These are phyloP conservation scores for Auricularia heimuer DNA, from an alignment of 768 basidiomycete genomes.

Conservation along the genomic window DNA sequence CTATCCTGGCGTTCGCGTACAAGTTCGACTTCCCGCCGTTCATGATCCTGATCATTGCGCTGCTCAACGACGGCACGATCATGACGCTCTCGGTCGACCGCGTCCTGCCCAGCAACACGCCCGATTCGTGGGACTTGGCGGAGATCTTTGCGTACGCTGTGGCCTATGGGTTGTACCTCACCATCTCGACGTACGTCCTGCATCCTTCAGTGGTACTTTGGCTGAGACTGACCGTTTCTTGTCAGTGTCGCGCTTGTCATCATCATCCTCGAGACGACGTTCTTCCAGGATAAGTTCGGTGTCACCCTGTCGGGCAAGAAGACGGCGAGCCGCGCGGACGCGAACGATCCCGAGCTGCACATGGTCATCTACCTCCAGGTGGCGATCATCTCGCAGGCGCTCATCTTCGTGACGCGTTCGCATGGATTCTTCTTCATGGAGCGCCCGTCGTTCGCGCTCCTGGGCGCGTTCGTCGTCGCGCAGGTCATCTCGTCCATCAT, in stretches of 20 bases:
- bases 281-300: slow-evolving; percentile 83
- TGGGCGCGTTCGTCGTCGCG: slow-evolving; percentile 85
- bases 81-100: slow-evolving; percentile 97
- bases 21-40: slow-evolving; percentile 99
- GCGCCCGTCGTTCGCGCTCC: slow-evolving; percentile 79
- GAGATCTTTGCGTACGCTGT: slow-evolving; percentile 96
- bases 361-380: slow-evolving; percentile 93
- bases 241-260: slow-evolving; percentile 64
- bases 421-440: slow-evolving; percentile 97
- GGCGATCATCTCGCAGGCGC: slow-evolving; percentile 96
- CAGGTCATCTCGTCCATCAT: slow-evolving; percentile 95
- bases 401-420: slow-evolving; percentile 93
- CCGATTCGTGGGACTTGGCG: slow-evolving; percentile 91
- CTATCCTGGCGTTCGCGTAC: slow-evolving; percentile 91
- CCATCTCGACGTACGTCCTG: slow-evolving; percentile 69
- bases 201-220: slow-evolving; percentile 2
- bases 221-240: slow-evolving; percentile 10
- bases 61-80: slow-evolving; percentile 97
- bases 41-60: slow-evolving; percentile 97
- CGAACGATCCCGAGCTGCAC: slow-evolving; percentile 71
- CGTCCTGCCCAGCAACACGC: slow-evolving; percentile 84
- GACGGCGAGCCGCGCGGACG: slow-evolving; percentile 4
- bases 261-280: slow-evolving; percentile 76
- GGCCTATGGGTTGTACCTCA: slow-evolving; percentile 91
- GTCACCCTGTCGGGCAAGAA: slow-evolving; percentile 41